Base-by-base conservation (phyloP, 371 early-diverging fungal genomes). In the Coemansia sp. region DNA sequence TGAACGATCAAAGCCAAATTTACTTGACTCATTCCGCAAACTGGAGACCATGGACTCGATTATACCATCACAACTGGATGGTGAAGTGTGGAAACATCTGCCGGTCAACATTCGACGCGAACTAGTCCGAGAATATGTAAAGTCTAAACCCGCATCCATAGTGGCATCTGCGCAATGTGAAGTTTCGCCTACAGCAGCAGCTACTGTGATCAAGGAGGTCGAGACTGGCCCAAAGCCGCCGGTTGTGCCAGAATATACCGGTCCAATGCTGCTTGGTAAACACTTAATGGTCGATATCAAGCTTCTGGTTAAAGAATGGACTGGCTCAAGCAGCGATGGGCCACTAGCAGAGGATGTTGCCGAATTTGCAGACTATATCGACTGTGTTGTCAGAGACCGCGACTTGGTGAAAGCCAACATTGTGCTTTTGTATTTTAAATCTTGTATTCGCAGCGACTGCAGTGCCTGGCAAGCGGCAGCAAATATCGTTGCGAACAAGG, bases 61-160 rank as follows among this genome's bases (percentile, higher is more conserved):
- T 11, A 64, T 76, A 71, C 71, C 76, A 21, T 76, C 76, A 47
- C 76, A 76, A 40, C 58, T 71, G 63, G 76, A 76, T 37, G 50
- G 37, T 18, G 59, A 60, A 13, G 68, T 71, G 31, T 76, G 76
- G 76, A 40, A 58, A 0, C 45, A 60, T 13, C 56, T 76, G 42
- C 76, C 76, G 2, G 40, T 45, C 14, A 61, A 27, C 18, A 68
- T 76, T 11, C 68, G 76, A 5, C 76, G 71, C 21, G 71, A 76
- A 47, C 31, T 76, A 21, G 68, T 71, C 22, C 58, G 71, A 39
- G 71, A 71, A 2, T 71, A 76, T 29, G 27, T 71, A 7, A 67
- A 47, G 27, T 56, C 67, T 24, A 71, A 67, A 39, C 72, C 67
- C 8, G 14, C 29, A 13, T 0, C 24, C 58, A 48, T 13, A 27